Evolutionary conservation across 345 rosid species (phyloP).

Genomic region (Turritis glabra): DNA sequence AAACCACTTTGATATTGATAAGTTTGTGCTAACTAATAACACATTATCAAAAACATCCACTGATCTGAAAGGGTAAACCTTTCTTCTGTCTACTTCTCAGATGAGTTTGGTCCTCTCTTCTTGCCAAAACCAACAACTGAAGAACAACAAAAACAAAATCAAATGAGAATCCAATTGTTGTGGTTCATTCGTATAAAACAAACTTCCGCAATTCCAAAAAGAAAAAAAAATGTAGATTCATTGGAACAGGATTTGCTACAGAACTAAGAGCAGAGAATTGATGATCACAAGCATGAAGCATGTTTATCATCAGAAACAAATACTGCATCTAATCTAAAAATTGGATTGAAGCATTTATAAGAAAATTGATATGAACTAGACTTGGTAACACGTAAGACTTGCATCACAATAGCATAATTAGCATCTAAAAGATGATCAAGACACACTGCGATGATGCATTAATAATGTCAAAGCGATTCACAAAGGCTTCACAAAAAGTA

Average conservation of each 20-base stretch:
- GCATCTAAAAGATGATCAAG: background rate
- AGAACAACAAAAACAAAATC: background rate
- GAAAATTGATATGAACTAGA: background rate
- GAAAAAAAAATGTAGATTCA: no score
- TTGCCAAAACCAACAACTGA: conserved; percentile 93
- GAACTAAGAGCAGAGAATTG: background rate
- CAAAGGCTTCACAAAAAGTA: no score
- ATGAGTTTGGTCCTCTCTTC: conserved; percentile 98
- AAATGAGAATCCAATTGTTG: background rate
- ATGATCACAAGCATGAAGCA: background rate
- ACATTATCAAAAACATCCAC: background rate
- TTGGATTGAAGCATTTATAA: background rate
- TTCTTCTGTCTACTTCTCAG: conserved; percentile 61
- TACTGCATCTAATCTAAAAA: background rate
- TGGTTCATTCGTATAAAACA: background rate
- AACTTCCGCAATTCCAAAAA: no score
- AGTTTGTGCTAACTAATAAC: background rate
- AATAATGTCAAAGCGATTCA: no score
- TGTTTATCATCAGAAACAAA: no score
- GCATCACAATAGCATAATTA: background rate
- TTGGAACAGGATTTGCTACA: background rate
- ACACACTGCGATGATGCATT: background rate
- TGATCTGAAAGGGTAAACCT: background rate
- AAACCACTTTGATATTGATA: background rate
- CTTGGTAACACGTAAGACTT: background rate